A percentile compares a stretch with the other conserved stretches of the same genome.
Conservation (phyloP, 2,329 filamentous ascomycete genomes). For the Penicillium sp. region DNA sequence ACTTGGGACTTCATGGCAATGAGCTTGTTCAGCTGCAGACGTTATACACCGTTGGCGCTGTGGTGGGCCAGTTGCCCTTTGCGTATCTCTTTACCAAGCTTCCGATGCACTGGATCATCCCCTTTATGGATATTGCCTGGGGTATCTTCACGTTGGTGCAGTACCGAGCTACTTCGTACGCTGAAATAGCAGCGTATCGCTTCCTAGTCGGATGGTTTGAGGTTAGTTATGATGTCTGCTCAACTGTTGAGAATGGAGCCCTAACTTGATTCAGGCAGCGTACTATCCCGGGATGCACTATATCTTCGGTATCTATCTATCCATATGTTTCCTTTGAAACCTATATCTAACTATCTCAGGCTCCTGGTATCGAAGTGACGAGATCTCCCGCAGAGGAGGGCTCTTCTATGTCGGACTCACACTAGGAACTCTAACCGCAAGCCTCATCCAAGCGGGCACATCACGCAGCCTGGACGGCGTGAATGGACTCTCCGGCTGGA, state of each 20-base stretch:
- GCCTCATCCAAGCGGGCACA: slow-evolving; percentile 47
- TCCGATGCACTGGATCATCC: slow-evolving; percentile 50
- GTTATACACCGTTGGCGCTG: slow-evolving; percentile 50
- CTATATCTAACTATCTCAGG: slow-evolving; percentile 11
- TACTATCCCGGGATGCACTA: slow-evolving; percentile 40
- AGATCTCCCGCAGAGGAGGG: slow-evolving; percentile 48
- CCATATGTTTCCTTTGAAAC: not conserved
- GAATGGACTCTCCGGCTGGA: slow-evolving; percentile 47
- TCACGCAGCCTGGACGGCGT: slow-evolving; percentile 43
- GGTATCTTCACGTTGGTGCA: slow-evolving; percentile 56
- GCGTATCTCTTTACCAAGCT: slow-evolving; percentile 48
- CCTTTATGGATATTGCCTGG: slow-evolving; percentile 52
- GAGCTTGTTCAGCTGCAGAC: slow-evolving; percentile 55
- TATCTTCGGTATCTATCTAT: slow-evolving; percentile 26
- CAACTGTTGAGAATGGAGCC: not conserved
- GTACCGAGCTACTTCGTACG: slow-evolving; percentile 48
- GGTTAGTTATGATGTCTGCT: slow-evolving; percentile 15
- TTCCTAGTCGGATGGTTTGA: slow-evolving; percentile 56
- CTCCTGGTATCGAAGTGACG: slow-evolving; percentile 50
- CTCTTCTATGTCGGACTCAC: slow-evolving; percentile 52
- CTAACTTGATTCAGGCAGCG: slow-evolving; percentile 22
- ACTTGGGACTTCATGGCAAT: slow-evolving; percentile 50
- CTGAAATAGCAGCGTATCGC: slow-evolving; percentile 51
- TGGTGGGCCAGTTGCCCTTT: slow-evolving; percentile 51
- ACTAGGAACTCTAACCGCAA: slow-evolving; percentile 51